Percentiles rank a stretch among this genome's conserved stretches.
Conservation (phyloP, 2,329 filamentous ascomycete species). For the Podosphaera aphanis region DNA sequence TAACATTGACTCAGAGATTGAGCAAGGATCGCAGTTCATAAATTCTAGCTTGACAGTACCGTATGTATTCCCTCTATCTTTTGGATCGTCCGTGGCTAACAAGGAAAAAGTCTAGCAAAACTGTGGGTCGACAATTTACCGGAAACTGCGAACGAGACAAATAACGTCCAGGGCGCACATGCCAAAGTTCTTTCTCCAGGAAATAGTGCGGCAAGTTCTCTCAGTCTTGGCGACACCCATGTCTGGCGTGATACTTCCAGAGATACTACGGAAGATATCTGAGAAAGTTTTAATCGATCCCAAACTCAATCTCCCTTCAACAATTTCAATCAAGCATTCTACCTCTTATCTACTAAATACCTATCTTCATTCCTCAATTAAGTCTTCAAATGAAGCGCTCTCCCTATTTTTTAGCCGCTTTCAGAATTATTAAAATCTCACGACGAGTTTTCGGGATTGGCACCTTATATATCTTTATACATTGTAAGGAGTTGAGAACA, state of each 20-base stretch:
- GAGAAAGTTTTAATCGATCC: not conserved
- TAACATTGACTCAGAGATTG: slow-evolving; percentile 49
- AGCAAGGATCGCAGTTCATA: slow-evolving; percentile 46
- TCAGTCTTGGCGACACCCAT: slow-evolving; percentile 27
- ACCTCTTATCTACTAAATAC: too few species aligned
- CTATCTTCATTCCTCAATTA: too few species aligned
- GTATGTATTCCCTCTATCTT: slow-evolving; percentile 22
- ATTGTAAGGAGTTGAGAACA: too few species aligned
- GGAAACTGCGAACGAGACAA: slow-evolving; percentile 1
- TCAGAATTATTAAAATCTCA: too few species aligned
- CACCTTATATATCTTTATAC: too few species aligned
- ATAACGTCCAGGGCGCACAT: slow-evolving; percentile 3
- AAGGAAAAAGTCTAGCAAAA: slow-evolving; percentile 31
- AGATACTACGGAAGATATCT: not conserved
- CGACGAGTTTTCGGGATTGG: too few species aligned
- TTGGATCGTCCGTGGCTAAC: slow-evolving; percentile 3
- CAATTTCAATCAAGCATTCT: too few species aligned
- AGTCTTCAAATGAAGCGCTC: too few species aligned
- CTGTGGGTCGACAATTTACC: slow-evolving; percentile 32
- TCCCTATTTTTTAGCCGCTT: too few species aligned
- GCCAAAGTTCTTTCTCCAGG: slow-evolving; percentile 6
- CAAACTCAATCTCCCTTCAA: not conserved
- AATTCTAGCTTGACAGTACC: slow-evolving; percentile 52
- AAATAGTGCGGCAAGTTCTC: slow-evolving; percentile 21
- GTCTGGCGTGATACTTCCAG: slow-evolving; percentile 21